A percentile compares a stretch with the other conserved stretches of the same genome.
Conservation (phyloP, 139 green algal species). For the Chlorella vulgaris region DNA sequence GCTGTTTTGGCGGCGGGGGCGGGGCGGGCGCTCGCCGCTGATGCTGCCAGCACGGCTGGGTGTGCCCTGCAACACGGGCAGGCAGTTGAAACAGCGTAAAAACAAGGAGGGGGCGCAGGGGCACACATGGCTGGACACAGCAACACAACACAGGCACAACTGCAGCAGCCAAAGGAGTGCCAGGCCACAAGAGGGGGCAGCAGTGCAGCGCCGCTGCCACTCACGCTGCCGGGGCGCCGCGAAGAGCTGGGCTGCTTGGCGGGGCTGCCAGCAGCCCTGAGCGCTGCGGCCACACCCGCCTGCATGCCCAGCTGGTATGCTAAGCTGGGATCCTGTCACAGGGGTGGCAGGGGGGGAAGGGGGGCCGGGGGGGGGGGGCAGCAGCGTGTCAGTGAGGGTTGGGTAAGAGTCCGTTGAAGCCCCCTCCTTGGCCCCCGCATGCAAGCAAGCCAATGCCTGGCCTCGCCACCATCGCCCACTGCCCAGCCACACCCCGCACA, state of each 20-base stretch:
- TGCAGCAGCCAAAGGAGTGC: too few relatives aligned
- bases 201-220: too few relatives aligned
- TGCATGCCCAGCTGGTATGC: conserved; percentile 10
- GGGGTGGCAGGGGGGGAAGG: too few relatives aligned
- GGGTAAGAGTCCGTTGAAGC: too few relatives aligned
- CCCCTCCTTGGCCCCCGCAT: too few relatives aligned
- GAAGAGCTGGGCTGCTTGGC: not conserved
- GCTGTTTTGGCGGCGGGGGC: conserved; percentile 15
- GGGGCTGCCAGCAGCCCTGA: not conserved
- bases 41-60: conserved; percentile 22
- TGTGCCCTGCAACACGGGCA: conserved; percentile 13
- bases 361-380: too few relatives aligned
- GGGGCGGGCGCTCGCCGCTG: conserved; percentile 26
- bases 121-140: not conserved
- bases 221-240: conserved; percentile 16
- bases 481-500: too few relatives aligned
- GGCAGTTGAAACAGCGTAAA: not conserved
- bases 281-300: not conserved
- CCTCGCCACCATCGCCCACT: too few relatives aligned
- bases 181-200: too few relatives aligned
- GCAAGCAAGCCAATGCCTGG: too few relatives aligned
- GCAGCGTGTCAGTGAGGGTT: too few relatives aligned
- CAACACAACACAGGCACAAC: not conserved
- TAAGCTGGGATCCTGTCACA: too few relatives aligned
- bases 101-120: not conserved